A percentile compares a stretch with the other conserved stretches of the same genome.
These are phyloP conservation scores for Clonostachys rhizophaga DNA, from an alignment of 2,329 filamentous ascomycete genomes.

Conservation along the genomic window DNA sequence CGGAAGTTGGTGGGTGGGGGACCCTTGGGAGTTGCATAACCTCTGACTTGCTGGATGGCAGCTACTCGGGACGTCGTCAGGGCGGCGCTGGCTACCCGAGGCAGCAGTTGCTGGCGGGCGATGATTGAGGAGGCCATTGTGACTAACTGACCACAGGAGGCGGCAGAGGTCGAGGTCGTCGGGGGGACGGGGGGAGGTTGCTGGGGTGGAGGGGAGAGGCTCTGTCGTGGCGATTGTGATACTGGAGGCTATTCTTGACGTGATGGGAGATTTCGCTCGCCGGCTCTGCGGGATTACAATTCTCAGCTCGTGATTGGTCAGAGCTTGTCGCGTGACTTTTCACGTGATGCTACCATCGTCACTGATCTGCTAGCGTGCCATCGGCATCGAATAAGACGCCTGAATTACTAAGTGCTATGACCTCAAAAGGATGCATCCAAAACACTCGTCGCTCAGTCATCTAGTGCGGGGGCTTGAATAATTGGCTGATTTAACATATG, in stretches of 20 bases:
- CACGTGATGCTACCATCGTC: not conserved
- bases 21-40: slow-evolving; percentile 67
- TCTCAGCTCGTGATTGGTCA: slow-evolving; percentile 6
- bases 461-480: no score
- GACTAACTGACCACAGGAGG: not conserved
- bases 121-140: not conserved
- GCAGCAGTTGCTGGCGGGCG: slow-evolving; percentile 2
- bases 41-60: slow-evolving; percentile 18
- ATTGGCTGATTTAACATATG: no score
- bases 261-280: slow-evolving; percentile 5
- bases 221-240: no score
- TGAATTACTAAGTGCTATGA: no score
- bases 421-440: no score
- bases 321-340: slow-evolving; percentile 2
- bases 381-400: no score
- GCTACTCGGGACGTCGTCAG: not conserved
- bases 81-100: slow-evolving; percentile 2
- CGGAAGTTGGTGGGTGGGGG: slow-evolving; percentile 80
- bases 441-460: no score
- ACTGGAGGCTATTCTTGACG: slow-evolving; percentile 2
- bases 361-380: no score
- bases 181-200: not conserved
- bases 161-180: not conserved
- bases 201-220: not conserved
- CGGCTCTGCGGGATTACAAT: slow-evolving; percentile 9